Evolutionary conservation across 2,329 filamentous ascomycete species (phyloP), one percentile per base, ranked within the genome.

Genomic region (Metarhizium brunneum): DNA sequence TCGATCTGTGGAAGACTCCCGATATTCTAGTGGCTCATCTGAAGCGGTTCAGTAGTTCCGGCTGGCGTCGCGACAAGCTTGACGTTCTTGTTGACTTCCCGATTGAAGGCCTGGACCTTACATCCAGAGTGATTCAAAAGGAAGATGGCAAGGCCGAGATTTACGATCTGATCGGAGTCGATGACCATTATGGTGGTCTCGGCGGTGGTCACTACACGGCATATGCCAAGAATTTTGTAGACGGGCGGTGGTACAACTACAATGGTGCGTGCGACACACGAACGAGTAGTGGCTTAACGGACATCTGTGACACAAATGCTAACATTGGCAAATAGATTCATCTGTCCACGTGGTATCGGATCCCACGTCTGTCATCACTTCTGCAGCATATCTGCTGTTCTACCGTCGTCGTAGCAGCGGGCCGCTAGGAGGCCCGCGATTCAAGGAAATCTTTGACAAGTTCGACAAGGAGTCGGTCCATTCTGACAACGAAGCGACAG

Each of bases 151-250:
- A 95, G 71, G 79, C 86, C 57, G 83, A 94, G 66, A 77, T 92
- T 11, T 99, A 96, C 66, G 94, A 99, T 69, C 77, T 99, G 36
- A 94, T 99, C 66, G 94, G 87, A 14, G 91, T 99, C 2, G 94
- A 99, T 70, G 92, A 96, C 67, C 94, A 99, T 70, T 96, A 88
- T 68, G 94, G 94, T 58, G 90, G 91, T 35, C 81, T 99, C 42
- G 91, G 91, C 57, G 94, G 94, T 47, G 94, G 94, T 1, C 94
- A 99, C 71, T 99, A 99, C 73, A 97, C 92, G 20, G 94, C 94
- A 32, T 92, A 86, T 69, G 92, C 91, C 43, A 92, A 90, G 75
- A 97, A 96, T 69, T 96, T 96, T 71, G 78, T 88, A 58, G 90
- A 95, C 65, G 82, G 82, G 56, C 79, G 88, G 69, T 99, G 94